These are phyloP conservation scores for Nannochloris sp. DNA, from an alignment of 139 green algal genomes.

Conservation along the genomic window DNA sequence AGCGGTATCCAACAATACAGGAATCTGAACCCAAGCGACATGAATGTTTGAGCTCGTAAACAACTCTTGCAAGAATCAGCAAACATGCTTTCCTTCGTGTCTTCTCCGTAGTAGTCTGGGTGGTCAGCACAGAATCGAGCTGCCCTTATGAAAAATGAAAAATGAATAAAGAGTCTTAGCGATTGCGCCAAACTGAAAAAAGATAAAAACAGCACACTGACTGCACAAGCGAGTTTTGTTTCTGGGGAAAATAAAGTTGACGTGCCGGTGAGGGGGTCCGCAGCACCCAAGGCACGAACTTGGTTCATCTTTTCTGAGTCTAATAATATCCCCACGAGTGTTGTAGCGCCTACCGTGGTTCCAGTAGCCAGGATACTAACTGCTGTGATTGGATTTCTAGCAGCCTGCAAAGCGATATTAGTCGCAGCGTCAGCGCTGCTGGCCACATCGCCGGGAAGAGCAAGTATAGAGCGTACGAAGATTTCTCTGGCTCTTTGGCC, in stretches of 20 bases:
- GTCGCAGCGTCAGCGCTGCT: background rate
- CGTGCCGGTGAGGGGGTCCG: background rate
- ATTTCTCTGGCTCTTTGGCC: background rate
- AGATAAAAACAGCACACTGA: background rate
- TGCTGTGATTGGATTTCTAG: background rate
- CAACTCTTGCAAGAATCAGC: background rate
- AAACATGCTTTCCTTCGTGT: background rate
- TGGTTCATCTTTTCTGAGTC: background rate
- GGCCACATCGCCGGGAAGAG: background rate
- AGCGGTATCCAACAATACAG: background rate
- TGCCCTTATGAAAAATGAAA: background rate
- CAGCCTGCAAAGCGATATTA: background rate
- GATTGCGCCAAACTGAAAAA: background rate
- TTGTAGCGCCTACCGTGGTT: background rate
- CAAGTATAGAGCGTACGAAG: background rate
- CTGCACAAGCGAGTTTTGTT: background rate
- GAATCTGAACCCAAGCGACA: background rate
- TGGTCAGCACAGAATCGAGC: background rate
- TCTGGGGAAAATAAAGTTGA: background rate
- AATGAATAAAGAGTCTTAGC: background rate
- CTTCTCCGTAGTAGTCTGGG: background rate
- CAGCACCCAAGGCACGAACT: background rate
- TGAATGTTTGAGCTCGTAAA: slow-evolving; percentile 3
- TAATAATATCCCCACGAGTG: background rate
- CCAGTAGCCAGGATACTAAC: background rate